Percentiles rank a stretch among this genome's conserved stretches.
phyloP scores from a whole-genome alignment of 352 stramenopile genomes.

The Pythium brachiatum region DNA sequence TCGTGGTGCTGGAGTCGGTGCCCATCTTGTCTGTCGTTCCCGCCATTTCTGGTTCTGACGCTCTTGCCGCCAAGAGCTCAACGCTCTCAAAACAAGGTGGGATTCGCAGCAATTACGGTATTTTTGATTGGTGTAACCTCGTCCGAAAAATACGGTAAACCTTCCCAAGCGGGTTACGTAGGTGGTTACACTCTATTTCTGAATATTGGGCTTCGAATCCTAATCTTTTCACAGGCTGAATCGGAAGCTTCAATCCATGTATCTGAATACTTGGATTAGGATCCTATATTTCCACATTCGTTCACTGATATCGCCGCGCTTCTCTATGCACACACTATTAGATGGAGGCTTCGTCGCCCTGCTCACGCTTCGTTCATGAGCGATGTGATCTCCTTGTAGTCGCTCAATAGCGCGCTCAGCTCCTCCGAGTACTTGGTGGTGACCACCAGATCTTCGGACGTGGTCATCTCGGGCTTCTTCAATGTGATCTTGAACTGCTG shows the following conservation, averaged over 20 bases:
- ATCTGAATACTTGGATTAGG: not conserved
- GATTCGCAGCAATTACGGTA: not conserved
- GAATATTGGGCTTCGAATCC: too few species aligned
- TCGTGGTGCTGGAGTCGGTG: not conserved
- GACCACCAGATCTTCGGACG: conserved; percentile 56
- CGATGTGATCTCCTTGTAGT: conserved; percentile 79
- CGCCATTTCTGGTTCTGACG: conserved; percentile 9
- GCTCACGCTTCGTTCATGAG: conserved; percentile 45
- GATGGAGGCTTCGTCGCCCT: not conserved
- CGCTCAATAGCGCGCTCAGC: conserved; percentile 52
- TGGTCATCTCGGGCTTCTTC: conserved; percentile 36
- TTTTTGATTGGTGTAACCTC: not conserved
- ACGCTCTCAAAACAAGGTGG: not conserved
- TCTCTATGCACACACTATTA: not conserved
- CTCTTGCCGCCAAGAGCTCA: not conserved
- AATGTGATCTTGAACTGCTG: conserved; percentile 72
- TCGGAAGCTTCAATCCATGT: too few species aligned
- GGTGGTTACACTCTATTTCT: too few species aligned
- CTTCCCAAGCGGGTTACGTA: too few species aligned
- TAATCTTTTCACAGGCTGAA: too few species aligned
- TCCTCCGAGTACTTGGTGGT: conserved; percentile 72
- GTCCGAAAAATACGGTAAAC: too few species aligned
- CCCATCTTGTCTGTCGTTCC: conserved; percentile 5
- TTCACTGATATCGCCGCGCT: not conserved
- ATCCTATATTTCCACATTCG: not conserved